Base-by-base conservation (phyloP, 2,329 filamentous ascomycete genomes). In the Onygenales sp. region DNA sequence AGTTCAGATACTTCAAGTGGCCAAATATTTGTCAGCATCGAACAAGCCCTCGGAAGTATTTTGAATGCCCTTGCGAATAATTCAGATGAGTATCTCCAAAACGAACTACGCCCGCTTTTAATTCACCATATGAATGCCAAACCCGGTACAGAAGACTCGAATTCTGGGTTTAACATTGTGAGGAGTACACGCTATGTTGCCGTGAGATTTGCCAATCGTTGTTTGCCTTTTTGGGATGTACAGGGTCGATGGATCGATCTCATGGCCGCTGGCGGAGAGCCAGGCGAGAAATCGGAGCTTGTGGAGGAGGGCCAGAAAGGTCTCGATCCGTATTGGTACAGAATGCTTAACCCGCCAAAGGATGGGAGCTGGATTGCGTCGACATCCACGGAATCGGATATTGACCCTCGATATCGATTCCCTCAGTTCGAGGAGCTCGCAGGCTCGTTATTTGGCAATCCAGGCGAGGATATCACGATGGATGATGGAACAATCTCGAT, bases 271-370 rank as follows among this genome's bases (percentile, higher is more conserved):
- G 83, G 81, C 13, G 84, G 84, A 10, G 78, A 78, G 2, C 69
- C 73, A 2, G 79, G 82, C 50, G 86, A 91, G 65, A 81, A 87
- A 45, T 86, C 84, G 56, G 92, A 97, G 64, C 84, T 97, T 2
- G 72, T 88, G 1, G 93, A 98, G 65, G 92, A 97, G 71, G 93
- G 90, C 1, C 84, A 83, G 57, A 91, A 89, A 67, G 93, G 93
- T 0, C 77, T 96, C 3, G 89, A 95, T 69, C 84, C 85, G 9
- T 85, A 86, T 63, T 87, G 83, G 83, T 85, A 85, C 61, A 72
- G 75, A 46, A 79, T 85, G 64, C 69, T 84, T 10, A 85, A 86
- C 59, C 72, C 72, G 53, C 66, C 61, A 5, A 74, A 79, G 42
- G 70, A 74, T 42, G 59, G 72, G 69, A 38, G 69, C 69, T 42